A percentile compares a stretch with the other conserved stretches of the same genome.
These are phyloP conservation scores for Sicyos edulis DNA, from an alignment of 306 rosid species.

Conservation along the genomic window DNA sequence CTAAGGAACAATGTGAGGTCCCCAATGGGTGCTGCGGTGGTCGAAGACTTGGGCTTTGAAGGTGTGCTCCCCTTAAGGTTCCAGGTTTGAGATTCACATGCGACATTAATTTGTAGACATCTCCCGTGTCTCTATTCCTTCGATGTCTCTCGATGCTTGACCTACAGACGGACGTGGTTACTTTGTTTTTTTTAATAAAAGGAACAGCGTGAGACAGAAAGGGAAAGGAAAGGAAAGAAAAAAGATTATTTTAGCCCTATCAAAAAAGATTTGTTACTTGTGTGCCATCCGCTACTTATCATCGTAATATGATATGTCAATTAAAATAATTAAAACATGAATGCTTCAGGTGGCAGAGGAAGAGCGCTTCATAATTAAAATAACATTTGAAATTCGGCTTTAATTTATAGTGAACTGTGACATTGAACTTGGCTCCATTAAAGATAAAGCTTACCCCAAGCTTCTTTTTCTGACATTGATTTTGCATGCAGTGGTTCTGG, in stretches of 20 bases:
- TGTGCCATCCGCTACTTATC: no score
- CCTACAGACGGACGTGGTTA: no score
- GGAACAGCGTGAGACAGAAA: background rate
- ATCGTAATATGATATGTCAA: background rate
- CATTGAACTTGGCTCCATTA: background rate
- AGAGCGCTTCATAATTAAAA: background rate
- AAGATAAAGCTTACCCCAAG: background rate
- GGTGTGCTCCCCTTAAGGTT: no score
- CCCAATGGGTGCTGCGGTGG: no score
- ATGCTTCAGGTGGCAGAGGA: slow-evolving; percentile 4
- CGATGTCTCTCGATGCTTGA: no score
- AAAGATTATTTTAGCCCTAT: background rate
- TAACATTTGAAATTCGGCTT: background rate
- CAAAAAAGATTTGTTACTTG: no score
- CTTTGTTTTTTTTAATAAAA: no score
- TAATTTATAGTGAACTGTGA: background rate
- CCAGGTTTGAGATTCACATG: no score
- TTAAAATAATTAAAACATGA: background rate
- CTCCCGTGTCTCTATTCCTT: no score
- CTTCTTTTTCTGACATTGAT: slow-evolving; percentile 8
- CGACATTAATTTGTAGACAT: no score
- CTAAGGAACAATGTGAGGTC: background rate
- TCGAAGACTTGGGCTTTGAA: no score
- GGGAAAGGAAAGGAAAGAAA: background rate
- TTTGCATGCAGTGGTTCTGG: slow-evolving; percentile 35